phyloP scores from a whole-genome alignment of 305 asterid genomes.

The Fraxinus ornus region DNA sequence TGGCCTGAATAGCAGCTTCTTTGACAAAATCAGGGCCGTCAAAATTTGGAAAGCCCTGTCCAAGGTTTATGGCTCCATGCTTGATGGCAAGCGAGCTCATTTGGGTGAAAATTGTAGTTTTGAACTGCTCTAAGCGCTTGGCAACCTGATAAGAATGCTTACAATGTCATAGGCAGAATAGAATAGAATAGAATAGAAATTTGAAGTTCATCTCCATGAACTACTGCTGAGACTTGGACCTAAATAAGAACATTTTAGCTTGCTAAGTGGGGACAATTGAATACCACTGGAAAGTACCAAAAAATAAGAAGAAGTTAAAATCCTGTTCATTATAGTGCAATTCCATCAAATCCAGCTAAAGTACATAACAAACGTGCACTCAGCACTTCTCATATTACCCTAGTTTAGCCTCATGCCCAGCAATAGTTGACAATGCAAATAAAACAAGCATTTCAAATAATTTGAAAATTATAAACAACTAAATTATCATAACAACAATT shows the following conservation, averaged over 20 bases:
- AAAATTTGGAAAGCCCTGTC: constrained; percentile 96
- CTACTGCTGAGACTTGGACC: not conserved
- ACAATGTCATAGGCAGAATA: not conserved
- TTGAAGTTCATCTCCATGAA: not conserved
- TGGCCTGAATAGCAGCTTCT: constrained; percentile 89
- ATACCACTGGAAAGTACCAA: not conserved
- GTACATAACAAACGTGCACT: not conserved
- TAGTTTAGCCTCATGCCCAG: not conserved
- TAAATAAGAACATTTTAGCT: not conserved
- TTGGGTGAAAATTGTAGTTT: constrained; percentile 92
- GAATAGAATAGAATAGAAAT: not conserved
- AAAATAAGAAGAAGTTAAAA: not conserved
- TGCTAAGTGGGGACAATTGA: not conserved
- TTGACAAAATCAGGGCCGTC: constrained; percentile 94
- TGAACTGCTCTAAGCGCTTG: constrained; percentile 87
- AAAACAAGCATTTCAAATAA: not conserved
- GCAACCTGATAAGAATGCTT: constrained; percentile 55
- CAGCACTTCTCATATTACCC: not conserved
- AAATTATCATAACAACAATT: not conserved
- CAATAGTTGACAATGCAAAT: not conserved
- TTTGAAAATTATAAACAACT: not conserved
- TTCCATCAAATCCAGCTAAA: not conserved
- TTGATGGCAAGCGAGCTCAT: constrained; percentile 92
- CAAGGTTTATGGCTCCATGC: constrained; percentile 89
- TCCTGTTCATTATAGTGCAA: not conserved